Evolutionary conservation across 176 grass and related monocot genomes (phyloP).

Genomic region (Ensete glaucum): DNA sequence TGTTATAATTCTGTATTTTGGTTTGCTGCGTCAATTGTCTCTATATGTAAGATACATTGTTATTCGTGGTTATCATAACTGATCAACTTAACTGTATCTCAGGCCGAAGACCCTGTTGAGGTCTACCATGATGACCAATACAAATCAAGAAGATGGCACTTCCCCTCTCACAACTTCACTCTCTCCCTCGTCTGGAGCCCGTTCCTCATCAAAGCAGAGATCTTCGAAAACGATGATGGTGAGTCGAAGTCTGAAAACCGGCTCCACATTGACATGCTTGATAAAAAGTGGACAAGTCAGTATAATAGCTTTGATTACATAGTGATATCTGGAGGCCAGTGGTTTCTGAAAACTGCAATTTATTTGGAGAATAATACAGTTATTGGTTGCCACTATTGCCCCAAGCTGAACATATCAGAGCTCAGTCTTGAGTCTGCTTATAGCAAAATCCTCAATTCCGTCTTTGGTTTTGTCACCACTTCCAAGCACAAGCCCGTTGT

Average conservation of each 20-base stretch:
- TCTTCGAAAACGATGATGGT: constrained; percentile 26
- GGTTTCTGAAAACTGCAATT: constrained; percentile 74
- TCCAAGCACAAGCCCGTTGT: constrained; percentile 37
- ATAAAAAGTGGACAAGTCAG: constrained; percentile 53
- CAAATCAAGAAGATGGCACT: constrained; percentile 19
- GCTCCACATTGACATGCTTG: constrained; percentile 49
- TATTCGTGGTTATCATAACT: too few relatives aligned
- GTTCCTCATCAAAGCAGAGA: constrained; percentile 54
- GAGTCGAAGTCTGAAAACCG: constrained; percentile 46
- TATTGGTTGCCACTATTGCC: constrained; percentile 79
- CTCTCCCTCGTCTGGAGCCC: constrained; percentile 78
- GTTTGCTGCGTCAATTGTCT: too few relatives aligned
- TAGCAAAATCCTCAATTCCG: constrained; percentile 27
- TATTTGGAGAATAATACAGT: constrained; percentile 49
- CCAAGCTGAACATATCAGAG: constrained; percentile 56
- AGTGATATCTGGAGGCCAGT: constrained; percentile 71
- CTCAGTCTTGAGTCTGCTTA: constrained; percentile 52
- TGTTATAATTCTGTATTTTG: too few relatives aligned
- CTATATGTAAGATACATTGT: too few relatives aligned
- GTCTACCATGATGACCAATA: constrained; percentile 12
- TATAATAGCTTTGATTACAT: constrained; percentile 42
- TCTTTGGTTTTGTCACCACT: neutral
- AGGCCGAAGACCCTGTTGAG: constrained; percentile 2
- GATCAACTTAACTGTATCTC: neutral
- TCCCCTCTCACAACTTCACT: constrained; percentile 25